These are phyloP conservation scores for Beauveria asiatica DNA, from an alignment of 2,329 filamentous ascomycete species.

Conservation along the genomic window DNA sequence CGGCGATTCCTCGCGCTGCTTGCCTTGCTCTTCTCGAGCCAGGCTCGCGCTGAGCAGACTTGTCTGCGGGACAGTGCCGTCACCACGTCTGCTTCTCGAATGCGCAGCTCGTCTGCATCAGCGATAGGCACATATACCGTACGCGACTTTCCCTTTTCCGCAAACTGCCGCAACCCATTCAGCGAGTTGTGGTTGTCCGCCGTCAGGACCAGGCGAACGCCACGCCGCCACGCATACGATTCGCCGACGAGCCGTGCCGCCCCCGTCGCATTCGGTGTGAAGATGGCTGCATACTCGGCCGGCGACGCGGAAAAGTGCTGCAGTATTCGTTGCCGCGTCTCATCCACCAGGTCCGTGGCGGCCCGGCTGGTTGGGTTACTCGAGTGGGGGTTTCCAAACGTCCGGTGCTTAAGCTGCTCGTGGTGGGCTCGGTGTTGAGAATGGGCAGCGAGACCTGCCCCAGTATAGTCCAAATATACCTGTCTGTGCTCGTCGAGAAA, in stretches of 20 bases:
- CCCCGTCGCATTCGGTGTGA: constrained; percentile 31
- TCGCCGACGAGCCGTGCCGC: constrained; percentile 32
- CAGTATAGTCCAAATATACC: constrained; percentile 34
- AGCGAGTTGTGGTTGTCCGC: constrained; percentile 35
- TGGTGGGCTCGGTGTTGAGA: constrained; percentile 25
- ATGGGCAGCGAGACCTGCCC: constrained; percentile 26
- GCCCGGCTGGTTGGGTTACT: constrained; percentile 27
- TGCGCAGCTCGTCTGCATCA: constrained; percentile 20
- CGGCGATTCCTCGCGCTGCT: not conserved
- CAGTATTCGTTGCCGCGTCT: constrained; percentile 24
- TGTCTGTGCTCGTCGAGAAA: constrained; percentile 30
- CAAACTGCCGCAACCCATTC: constrained; percentile 31
- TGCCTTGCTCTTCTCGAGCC: not conserved
- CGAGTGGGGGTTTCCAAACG: constrained; percentile 34
- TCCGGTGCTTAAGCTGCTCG: constrained; percentile 19
- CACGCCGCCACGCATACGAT: constrained; percentile 25
- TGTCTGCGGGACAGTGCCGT: constrained; percentile 16
- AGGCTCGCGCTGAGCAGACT: not conserved
- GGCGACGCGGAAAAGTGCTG: constrained; percentile 25
- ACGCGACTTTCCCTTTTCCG: constrained; percentile 17
- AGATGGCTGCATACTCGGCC: constrained; percentile 31
- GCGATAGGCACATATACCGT: constrained; percentile 24
- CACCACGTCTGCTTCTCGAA: constrained; percentile 19
- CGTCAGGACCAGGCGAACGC: constrained; percentile 25
- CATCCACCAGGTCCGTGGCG: constrained; percentile 25